Evolutionary conservation across 2,329 filamentous ascomycete species (phyloP).

Genomic region (Talaromyces sp.): DNA sequence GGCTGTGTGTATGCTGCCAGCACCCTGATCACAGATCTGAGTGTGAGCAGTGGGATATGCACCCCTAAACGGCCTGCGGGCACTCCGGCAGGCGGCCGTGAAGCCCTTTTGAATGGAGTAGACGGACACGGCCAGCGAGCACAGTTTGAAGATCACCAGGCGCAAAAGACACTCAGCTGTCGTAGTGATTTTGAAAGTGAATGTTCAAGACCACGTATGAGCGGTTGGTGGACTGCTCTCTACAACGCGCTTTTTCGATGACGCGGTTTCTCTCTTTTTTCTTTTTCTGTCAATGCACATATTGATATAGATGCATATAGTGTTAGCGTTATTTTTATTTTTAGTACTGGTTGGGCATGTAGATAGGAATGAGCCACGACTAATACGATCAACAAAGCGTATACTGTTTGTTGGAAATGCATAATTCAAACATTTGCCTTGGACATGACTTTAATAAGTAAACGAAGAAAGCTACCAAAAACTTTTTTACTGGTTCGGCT

Average conservation of each 20-base stretch:
- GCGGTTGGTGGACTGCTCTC: conserved; percentile 9
- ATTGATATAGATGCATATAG: not conserved
- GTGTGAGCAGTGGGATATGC: conserved; percentile 17
- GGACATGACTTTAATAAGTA: not conserved
- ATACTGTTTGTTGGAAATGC: not conserved
- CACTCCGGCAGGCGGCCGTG: conserved; percentile 18
- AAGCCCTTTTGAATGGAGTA: conserved; percentile 35
- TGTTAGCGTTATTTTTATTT: not conserved
- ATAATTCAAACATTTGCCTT: not conserved
- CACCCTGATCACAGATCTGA: conserved; percentile 38
- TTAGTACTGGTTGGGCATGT: not conserved
- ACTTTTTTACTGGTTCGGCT: not conserved
- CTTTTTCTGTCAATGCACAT: not conserved
- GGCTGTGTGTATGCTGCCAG: conserved; percentile 55
- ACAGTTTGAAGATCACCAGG: conserved; percentile 1
- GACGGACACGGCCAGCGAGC: conserved; percentile 25
- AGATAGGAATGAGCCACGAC: not conserved
- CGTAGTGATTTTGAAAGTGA: conserved; percentile 1
- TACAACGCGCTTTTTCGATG: conserved; percentile 6
- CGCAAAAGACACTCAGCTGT: not conserved
- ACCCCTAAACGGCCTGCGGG: conserved; percentile 14
- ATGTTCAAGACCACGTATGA: conserved; percentile 12
- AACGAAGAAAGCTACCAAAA: not conserved
- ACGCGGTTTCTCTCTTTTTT: not conserved
- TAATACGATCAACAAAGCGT: not conserved